Evolutionary conservation across 2,329 filamentous ascomycete species (phyloP).

Genomic region (Ophiostoma australiae): DNA sequence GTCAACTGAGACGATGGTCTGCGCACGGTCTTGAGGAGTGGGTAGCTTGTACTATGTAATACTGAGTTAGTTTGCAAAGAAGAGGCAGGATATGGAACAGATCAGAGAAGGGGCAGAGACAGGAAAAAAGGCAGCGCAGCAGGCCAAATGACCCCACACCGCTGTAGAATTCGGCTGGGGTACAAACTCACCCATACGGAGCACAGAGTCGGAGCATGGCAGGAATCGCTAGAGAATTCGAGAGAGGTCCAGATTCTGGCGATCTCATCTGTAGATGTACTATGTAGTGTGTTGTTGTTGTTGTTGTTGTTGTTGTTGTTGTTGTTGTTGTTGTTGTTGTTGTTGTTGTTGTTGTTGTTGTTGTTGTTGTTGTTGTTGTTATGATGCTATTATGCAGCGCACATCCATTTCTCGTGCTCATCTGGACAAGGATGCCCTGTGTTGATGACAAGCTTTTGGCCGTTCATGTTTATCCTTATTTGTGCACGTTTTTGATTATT

Average conservation of each 20-base stretch:
- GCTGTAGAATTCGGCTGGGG: neutral
- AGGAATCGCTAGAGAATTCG: neutral
- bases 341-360: neutral
- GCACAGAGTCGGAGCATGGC: neutral
- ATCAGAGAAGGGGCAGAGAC: neutral
- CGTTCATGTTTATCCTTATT: neutral
- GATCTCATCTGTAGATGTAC: neutral
- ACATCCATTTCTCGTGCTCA: neutral
- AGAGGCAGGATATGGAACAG: neutral
- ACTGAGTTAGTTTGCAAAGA: neutral
- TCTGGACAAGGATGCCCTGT: neutral
- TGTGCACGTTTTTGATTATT: neutral
- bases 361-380: neutral
- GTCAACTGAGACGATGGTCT: neutral
- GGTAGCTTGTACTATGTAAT: neutral
- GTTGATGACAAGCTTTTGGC: neutral
- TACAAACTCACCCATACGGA: neutral
- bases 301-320: neutral
- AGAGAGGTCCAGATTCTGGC: neutral
- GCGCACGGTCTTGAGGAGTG: slow-evolving; percentile 5
- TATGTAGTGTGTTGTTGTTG: neutral
- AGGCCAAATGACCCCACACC: neutral
- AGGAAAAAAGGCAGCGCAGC: neutral
- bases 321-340: neutral
- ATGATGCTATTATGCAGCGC: neutral